phyloP scores from a whole-genome alignment of 2,329 filamentous ascomycete species.

The Trichoderma pleuroti region DNA sequence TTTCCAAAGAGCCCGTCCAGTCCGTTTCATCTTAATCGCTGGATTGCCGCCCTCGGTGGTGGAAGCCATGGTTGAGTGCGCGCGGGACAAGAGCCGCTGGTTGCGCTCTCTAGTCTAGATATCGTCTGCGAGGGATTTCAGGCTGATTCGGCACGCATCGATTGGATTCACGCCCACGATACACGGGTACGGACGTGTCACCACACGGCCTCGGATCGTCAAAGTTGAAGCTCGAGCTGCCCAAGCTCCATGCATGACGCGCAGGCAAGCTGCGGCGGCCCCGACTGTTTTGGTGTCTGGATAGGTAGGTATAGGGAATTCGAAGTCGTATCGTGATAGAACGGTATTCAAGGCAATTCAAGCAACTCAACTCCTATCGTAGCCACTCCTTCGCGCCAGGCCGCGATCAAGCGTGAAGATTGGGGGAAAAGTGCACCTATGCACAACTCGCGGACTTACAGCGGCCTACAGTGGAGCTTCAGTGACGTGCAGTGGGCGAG shows the following conservation, averaged over 20 bases:
- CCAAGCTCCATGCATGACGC: background rate
- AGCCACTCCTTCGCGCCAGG: background rate
- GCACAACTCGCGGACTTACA: background rate
- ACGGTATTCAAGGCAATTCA: background rate
- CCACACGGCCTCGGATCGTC: background rate
- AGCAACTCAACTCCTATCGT: background rate
- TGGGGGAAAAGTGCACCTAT: background rate
- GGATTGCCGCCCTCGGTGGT: background rate
- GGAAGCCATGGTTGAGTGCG: background rate
- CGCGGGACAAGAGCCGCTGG: background rate
- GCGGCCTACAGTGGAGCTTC: background rate
- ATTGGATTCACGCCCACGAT: background rate
- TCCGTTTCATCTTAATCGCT: slow-evolving; percentile 19
- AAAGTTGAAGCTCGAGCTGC: background rate
- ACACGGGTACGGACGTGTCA: background rate
- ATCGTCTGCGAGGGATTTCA: background rate
- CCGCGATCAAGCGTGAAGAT: background rate
- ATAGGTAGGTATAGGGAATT: background rate
- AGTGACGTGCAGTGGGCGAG: background rate
- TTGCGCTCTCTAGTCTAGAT: background rate
- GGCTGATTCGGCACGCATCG: background rate
- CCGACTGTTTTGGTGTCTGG: background rate
- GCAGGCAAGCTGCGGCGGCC: background rate
- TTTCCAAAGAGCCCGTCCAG: slow-evolving; percentile 10
- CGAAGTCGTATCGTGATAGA: background rate